Percentiles rank a stretch among this genome's conserved stretches.
These are phyloP conservation scores for Populus pruinosa DNA, from an alignment of 345 rosid genomes.

Conservation along the genomic window DNA sequence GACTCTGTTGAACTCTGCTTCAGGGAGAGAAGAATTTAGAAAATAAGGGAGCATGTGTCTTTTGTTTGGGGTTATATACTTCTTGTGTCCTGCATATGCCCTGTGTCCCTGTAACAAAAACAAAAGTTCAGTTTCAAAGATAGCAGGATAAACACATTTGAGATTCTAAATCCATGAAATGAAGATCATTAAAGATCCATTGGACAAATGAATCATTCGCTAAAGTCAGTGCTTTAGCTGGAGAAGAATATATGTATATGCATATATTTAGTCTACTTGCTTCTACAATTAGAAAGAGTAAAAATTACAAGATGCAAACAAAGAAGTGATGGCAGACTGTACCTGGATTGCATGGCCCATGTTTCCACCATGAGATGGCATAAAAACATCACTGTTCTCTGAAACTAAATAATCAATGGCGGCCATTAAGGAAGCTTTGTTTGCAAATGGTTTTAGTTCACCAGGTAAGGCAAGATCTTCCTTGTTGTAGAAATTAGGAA, in stretches of 20 bases:
- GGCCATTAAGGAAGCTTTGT: slow-evolving; percentile 81
- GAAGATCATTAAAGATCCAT: background rate
- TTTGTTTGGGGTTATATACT: slow-evolving; percentile 87
- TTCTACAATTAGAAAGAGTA: background rate
- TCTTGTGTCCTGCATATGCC: slow-evolving; percentile 87
- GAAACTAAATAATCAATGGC: slow-evolving; percentile 85
- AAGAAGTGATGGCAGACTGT: background rate
- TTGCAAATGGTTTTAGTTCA: slow-evolving; percentile 74
- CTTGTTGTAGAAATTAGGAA: slow-evolving; percentile 74
- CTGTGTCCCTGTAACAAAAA: slow-evolving; percentile 61
- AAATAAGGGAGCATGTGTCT: slow-evolving; percentile 89
- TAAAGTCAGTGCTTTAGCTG: background rate
- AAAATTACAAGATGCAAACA: background rate
- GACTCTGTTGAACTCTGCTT: slow-evolving; percentile 60
- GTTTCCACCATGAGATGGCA: slow-evolving; percentile 99
- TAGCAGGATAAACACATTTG: background rate
- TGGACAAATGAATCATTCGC: background rate
- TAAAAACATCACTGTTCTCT: slow-evolving; percentile 78
- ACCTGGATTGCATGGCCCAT: slow-evolving; percentile 97
- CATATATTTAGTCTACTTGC: background rate
- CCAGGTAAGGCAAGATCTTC: slow-evolving; percentile 74
- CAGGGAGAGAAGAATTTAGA: slow-evolving; percentile 58
- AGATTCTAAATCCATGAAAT: background rate
- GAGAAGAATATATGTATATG: background rate
- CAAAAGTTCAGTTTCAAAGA: slow-evolving; percentile 9